A percentile compares a stretch with the other conserved stretches of the same genome.
phyloP scores from a whole-genome alignment of 345 rosid genomes.

The Adansonia digitata region DNA sequence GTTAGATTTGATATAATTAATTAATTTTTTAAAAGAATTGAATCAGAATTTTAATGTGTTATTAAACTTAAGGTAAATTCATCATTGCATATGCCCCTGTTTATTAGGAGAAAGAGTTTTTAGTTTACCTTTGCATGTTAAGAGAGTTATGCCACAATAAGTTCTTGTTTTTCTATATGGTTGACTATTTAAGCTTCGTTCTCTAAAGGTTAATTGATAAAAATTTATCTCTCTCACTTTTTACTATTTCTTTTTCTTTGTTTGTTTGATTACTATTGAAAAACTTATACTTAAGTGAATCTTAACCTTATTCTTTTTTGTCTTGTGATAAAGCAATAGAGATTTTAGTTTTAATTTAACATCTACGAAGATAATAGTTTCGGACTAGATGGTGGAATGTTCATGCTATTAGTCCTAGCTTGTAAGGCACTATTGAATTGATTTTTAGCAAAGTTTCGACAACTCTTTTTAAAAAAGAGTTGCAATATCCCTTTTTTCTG shows the following conservation, averaged over 20 bases:
- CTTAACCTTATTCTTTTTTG: not conserved
- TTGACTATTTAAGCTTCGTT: constrained; percentile 85
- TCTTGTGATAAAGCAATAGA: not conserved
- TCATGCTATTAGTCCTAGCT: not conserved
- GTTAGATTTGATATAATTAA: not conserved
- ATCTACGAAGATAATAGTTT: not conserved
- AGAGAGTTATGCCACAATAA: constrained; percentile 85
- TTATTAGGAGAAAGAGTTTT: constrained; percentile 84
- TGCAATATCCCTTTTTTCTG: not conserved
- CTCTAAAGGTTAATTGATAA: constrained; percentile 56
- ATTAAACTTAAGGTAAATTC: constrained; percentile 62
- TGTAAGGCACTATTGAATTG: not conserved
- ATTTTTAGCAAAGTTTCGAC: not conserved
- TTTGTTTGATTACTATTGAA: not conserved
- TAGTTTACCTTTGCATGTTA: constrained; percentile 85
- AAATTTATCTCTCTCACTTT: not conserved
- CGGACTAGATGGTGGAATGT: not conserved
- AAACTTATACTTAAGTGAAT: not conserved
- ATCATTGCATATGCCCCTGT: constrained; percentile 65
- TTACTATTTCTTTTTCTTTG: not conserved
- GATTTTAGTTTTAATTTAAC: not conserved
- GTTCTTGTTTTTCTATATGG: constrained; percentile 94
- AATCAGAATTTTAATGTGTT: not conserved
- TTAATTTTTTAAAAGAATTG: not conserved
- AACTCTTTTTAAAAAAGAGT: not conserved